Base-by-base conservation (phyloP, 495 filamentous ascomycete genomes). In the Immersiella caudata region DNA sequence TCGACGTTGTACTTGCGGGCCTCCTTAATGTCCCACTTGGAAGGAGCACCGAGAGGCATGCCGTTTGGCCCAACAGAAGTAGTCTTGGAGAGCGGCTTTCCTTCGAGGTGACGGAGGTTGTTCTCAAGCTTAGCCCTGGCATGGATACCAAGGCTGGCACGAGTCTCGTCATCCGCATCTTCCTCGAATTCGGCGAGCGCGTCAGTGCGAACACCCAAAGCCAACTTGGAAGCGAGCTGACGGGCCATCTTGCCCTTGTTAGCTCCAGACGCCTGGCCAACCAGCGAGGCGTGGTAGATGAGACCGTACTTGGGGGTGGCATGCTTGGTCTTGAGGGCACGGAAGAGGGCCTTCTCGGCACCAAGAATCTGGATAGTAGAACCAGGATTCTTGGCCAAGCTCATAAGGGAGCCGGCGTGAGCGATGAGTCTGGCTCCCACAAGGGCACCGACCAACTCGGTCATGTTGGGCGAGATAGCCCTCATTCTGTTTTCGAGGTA, bases 171-270 rank as follows among this genome's bases (percentile, higher is more conserved):
- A 35, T 92, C 89, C 50, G 88, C 86, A 68, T 86, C 80, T 65
- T 91, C 88, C 29, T 88, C 87, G 54, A 87, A 89, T 59, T 96
- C 92, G 27, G 89, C 88, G 27, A 97, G 87, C 29, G 95, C 90
- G 80, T 99, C 95, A 40, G 96, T 91, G 81, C 95, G 93, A 58
- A 97, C 82, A 85, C 94, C 93, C 24, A 98, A 87, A 22, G 95
- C 91, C 12, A 95, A 88, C 83, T 97, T 98, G 69, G 94, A 88
- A 60, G 95, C 93, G 49, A 99, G 86, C 83, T 97, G 93, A 80
- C 95, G 90, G 16, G 95, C 95, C 75, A 99, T 97, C 84, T 99
- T 99, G 70, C 95, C 95, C 89, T 99, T 99, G 82, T 98, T 98
- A 81, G 90, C 91, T 69, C 96, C 95, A 26, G 91, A 94, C 25